These are phyloP conservation scores for Neophaeococcomyces mojaviensis DNA, from an alignment of 2,329 filamentous ascomycete species.

Conservation along the genomic window DNA sequence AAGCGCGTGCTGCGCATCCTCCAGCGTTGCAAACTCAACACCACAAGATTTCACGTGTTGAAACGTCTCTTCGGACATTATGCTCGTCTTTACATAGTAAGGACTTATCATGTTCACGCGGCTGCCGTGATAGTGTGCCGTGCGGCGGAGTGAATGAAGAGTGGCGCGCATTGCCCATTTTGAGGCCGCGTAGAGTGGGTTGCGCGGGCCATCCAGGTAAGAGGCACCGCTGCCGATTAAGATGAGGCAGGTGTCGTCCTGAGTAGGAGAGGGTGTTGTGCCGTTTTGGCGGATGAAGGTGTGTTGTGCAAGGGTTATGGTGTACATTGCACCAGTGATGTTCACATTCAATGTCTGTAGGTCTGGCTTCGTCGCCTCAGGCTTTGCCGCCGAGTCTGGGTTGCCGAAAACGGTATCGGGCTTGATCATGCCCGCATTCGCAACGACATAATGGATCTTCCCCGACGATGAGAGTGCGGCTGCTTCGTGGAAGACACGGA, in stretches of 20 bases:
- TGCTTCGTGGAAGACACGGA: conserved; percentile 25
- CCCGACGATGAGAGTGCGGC: conserved; percentile 22
- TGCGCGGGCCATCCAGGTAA: conserved; percentile 27
- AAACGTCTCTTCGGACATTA: conserved; percentile 25
- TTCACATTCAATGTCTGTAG: conserved; percentile 30
- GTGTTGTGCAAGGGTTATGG: conserved; percentile 30
- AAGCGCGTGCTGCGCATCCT: conserved; percentile 14
- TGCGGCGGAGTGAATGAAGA: conserved; percentile 35
- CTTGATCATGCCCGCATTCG: conserved; percentile 29
- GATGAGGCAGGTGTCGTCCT: conserved; percentile 26
- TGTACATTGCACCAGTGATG: conserved; percentile 28
- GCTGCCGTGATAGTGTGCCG: conserved; percentile 37
- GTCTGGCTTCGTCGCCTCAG: conserved; percentile 27
- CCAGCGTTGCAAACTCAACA: conserved; percentile 14
- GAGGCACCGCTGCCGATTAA: conserved; percentile 28
- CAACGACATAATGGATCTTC: conserved; percentile 27
- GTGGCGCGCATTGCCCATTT: conserved; percentile 40
- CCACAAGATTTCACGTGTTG: conserved; percentile 17
- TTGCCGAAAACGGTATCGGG: conserved; percentile 25
- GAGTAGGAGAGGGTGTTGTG: conserved; percentile 6
- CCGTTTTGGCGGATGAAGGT: conserved; percentile 26
- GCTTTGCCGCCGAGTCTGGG: too few relatives aligned
- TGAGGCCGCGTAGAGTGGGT: conserved; percentile 35
- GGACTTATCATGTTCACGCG: conserved; percentile 43
- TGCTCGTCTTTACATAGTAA: conserved; percentile 33